Evolutionary conservation across 108 stramenopile species (phyloP).

Genomic region (Bacterosira constricta): DNA sequence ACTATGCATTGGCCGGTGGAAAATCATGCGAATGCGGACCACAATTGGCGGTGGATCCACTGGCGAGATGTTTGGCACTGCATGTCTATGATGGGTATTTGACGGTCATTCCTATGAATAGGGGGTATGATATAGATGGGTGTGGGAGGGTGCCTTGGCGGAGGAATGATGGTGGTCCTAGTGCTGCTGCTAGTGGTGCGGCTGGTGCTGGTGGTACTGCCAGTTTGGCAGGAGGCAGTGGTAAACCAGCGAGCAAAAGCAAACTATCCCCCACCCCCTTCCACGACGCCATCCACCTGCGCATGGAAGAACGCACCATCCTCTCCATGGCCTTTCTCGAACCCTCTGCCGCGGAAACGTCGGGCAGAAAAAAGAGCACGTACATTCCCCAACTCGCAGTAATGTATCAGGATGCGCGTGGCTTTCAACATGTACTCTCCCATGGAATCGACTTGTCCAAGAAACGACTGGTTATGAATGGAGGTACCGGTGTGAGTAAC

Average conservation of each 20-base stretch:
- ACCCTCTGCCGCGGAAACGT: background rate
- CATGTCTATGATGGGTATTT: constrained; percentile 79
- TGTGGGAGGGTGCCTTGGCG: constrained; percentile 1
- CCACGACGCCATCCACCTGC: constrained; percentile 69
- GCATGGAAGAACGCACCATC: constrained; percentile 77
- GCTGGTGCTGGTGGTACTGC: background rate
- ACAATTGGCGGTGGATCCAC: constrained; percentile 65
- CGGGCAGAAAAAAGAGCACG: background rate
- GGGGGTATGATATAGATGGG: constrained; percentile 16
- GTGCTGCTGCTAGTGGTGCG: background rate
- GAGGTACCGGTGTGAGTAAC: background rate
- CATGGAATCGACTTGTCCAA: constrained; percentile 59
- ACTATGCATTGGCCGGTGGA: constrained; percentile 44
- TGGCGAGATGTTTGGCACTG: constrained; percentile 67
- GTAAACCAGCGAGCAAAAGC: too few species aligned
- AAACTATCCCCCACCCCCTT: too few species aligned
- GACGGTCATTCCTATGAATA: constrained; percentile 68
- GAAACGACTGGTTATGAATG: constrained; percentile 48
- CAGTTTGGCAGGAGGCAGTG: too few species aligned
- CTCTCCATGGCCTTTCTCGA: constrained; percentile 65
- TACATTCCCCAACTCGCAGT: constrained; percentile 71
- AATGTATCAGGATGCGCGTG: constrained; percentile 77
- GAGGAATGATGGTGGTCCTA: background rate
- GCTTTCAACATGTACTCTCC: constrained; percentile 70
- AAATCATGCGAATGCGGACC: constrained; percentile 61